phyloP scores from a whole-genome alignment of 495 filamentous ascomycete species.

The Penicillium cataractarum region DNA sequence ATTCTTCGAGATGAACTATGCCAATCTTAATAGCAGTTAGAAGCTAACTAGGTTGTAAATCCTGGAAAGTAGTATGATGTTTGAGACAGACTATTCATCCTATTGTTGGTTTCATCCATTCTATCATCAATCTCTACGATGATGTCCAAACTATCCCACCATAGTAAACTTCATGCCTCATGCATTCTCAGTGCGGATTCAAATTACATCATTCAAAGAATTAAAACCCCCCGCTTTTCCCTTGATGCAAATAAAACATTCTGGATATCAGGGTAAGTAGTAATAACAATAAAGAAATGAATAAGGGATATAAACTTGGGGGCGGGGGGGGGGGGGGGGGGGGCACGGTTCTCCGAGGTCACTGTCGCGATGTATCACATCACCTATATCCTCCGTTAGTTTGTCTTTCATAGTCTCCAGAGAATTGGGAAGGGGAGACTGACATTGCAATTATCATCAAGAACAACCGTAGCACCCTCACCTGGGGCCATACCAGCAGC shows the following conservation, averaged over 20 bases:
- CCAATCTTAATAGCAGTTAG: background rate
- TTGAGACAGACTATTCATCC: background rate
- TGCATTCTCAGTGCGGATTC: constrained; percentile 11
- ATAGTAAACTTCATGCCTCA: background rate
- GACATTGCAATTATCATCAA: constrained; percentile 51
- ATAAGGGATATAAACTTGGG: too few species aligned
- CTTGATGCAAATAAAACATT: constrained; percentile 3
- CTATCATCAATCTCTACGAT: background rate
- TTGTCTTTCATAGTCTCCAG: background rate
- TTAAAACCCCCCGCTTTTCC: constrained; percentile 3
- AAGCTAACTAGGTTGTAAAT: background rate
- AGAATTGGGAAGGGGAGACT: constrained; percentile 10
- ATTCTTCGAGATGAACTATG: too few species aligned
- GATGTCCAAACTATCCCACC: background rate
- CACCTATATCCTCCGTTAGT: constrained; percentile 21
- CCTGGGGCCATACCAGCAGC: constrained; percentile 9
- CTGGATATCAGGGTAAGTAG: constrained; percentile 2
- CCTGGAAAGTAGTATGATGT: too few species aligned
- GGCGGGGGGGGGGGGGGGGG: too few species aligned
- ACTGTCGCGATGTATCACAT: constrained; percentile 24
- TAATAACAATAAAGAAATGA: background rate
- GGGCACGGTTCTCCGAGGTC: background rate
- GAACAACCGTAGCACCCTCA: constrained; percentile 37
- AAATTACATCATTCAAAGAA: constrained; percentile 1
- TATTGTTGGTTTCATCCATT: background rate